These are phyloP conservation scores for Metschnikowia henanensis DNA, from an alignment of 805 yeast genomes.

Conservation along the genomic window DNA sequence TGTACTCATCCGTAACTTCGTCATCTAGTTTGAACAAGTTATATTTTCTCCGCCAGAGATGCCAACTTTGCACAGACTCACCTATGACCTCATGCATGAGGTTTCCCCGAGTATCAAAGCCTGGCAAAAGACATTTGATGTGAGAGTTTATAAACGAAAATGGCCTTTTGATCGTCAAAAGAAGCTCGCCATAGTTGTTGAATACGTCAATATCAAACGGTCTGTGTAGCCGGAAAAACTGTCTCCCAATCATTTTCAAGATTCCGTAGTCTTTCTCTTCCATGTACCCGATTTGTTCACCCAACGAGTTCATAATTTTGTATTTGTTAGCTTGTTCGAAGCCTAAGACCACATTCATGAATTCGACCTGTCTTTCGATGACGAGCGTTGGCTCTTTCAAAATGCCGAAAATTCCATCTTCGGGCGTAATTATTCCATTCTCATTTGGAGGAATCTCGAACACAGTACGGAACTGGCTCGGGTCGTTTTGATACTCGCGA, in stretches of 20 bases:
- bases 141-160: conserved; percentile 89
- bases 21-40: conserved; percentile 63
- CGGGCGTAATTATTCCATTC: conserved; percentile 50
- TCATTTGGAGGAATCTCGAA: conserved; percentile 41
- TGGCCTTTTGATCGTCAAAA: conserved; percentile 73
- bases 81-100: conserved; percentile 58
- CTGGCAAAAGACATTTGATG: conserved; percentile 70
- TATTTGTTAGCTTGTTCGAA: conserved; percentile 91
- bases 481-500: conserved; percentile 22
- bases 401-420: conserved; percentile 61
- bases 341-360: conserved; percentile 83
- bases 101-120: conserved; percentile 35
- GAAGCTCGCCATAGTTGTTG: conserved; percentile 58
- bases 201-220: conserved; percentile 78
- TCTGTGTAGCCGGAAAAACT: conserved; percentile 79
- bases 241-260: conserved; percentile 71
- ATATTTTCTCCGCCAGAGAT: conserved; percentile 87
- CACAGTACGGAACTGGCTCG: conserved; percentile 32
- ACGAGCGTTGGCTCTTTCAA: conserved; percentile 81
- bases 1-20: conserved; percentile 45
- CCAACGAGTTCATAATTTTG: conserved; percentile 67
- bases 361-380: conserved; percentile 84
- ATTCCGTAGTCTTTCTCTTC: conserved; percentile 78
- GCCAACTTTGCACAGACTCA: conserved; percentile 92
- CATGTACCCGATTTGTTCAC: conserved; percentile 77